Evolutionary conservation across 129 eudicot species (phyloP), one percentile per base, ranked within the genome.

Genomic region (Arctium minus): DNA sequence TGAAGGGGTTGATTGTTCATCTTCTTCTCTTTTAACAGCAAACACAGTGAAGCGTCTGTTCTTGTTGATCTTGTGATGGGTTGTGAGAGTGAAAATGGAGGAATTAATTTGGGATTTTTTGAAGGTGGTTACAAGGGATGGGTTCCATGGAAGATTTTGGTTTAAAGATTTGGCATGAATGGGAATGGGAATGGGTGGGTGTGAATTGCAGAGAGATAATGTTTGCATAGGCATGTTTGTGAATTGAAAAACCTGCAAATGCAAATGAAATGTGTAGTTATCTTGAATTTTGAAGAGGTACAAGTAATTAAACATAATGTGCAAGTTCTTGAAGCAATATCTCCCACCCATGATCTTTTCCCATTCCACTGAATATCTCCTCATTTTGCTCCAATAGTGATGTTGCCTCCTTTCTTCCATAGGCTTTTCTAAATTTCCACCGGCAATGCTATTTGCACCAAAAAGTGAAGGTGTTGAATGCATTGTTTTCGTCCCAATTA

Each of bases 1-100:
- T 10, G 94, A 84, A 60, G 97, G 97, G 8, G 92, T 86, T 79
- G 93, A 38, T 40, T 89, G 85, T 75, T 88, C 89, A 79, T 86
- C 89, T 81, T 86, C 93, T 39, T 82, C 85, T 79, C 44, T 75
- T 75, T 82, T 68, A 13, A 84, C 86, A 56, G 93, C 96, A 37
- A 70, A 40, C 12, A 91, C 93, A 17, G 86, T 70, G 10, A 89
- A 50, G 50, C 79, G 42, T 22, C 65, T 73, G 38, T 46, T 74
- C 0, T 84, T 68, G 36, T 1, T 1, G 36, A 75, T 31, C 7
- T 40, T 78, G 53, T 65, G 80, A 36, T 38, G 69, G 40, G 12
- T 83, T 83, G 44, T 79, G 72, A 79, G 44, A 22, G 27, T 22
- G 27, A 22, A 22, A 22, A 22, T 22, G 60, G 79, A 2, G 76